A percentile compares a stretch with the other conserved stretches of the same genome.
Conservation (phyloP, 1,284 basidiomycete genomes). For the Xerocomus minutiporus region DNA sequence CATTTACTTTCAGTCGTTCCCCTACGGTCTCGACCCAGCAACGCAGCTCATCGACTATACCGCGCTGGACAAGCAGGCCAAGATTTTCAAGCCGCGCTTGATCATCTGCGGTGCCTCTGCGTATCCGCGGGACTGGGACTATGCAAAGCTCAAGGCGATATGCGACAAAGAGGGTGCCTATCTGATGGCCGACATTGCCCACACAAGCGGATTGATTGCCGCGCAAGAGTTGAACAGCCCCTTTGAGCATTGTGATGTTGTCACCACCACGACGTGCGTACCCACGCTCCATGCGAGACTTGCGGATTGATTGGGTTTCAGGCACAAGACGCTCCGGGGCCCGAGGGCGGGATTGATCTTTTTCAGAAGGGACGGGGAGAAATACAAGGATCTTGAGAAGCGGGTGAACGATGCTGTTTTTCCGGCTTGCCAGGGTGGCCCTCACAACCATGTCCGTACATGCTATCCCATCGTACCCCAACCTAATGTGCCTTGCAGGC, state of each 20-base stretch:
- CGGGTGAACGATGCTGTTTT: conserved; percentile 98
- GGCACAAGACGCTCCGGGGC: conserved; percentile 98
- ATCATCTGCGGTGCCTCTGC: conserved; percentile 98
- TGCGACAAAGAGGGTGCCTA: conserved; percentile 89
- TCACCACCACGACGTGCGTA: conserved; percentile 87
- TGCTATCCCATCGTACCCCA: background rate
- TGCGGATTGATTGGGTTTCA: conserved; percentile 26
- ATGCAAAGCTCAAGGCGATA: conserved; percentile 75
- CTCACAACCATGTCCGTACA: conserved; percentile 90
- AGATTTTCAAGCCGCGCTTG: conserved; percentile 94
- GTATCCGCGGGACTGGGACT: conserved; percentile 99
- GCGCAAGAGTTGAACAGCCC: conserved; percentile 90
- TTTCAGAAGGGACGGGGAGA: conserved; percentile 92
- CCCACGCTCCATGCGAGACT: background rate
- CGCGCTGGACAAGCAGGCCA: conserved; percentile 80
- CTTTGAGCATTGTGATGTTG: conserved; percentile 96
- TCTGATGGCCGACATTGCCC: conserved; percentile 95
- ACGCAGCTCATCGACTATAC: conserved; percentile 93
- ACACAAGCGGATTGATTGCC: conserved; percentile 94
- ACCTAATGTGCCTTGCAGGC: conserved; percentile 48
- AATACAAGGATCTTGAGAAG: conserved; percentile 82
- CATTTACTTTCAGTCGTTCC: conserved; percentile 99
- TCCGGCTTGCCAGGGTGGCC: conserved; percentile 99
- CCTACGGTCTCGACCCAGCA: conserved; percentile 83
- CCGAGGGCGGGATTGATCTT: conserved; percentile 98